phyloP scores from a whole-genome alignment of 257 asterid species.

The Salvia splendens region DNA sequence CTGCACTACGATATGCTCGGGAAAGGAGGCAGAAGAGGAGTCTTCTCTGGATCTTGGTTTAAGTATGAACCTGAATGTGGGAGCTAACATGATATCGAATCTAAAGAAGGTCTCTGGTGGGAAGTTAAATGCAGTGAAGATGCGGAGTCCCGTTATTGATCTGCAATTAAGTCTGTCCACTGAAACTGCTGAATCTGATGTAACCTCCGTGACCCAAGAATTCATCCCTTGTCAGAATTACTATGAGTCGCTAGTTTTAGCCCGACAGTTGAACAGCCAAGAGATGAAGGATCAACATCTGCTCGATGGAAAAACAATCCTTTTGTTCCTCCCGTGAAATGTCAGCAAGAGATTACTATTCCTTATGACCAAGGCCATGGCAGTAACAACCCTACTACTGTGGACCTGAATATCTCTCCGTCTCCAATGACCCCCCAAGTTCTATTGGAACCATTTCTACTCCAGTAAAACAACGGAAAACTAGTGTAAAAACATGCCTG shows the following conservation, averaged over 20 bases:
- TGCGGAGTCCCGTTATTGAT: constrained; percentile 43
- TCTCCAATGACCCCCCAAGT: constrained; percentile 9
- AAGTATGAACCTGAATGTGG: constrained; percentile 38
- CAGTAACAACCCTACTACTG: constrained; percentile 31
- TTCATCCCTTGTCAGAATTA: constrained; percentile 31
- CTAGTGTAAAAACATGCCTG: constrained; percentile 42
- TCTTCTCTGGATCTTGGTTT: constrained; percentile 50
- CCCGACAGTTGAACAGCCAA: constrained; percentile 32
- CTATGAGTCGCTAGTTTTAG: constrained; percentile 25
- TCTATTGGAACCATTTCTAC: constrained; percentile 30
- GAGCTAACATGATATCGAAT: constrained; percentile 24
- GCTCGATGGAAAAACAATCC: constrained; percentile 55
- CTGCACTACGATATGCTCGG: constrained; percentile 40
- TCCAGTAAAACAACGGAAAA: constrained; percentile 35
- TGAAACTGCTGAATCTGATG: constrained; percentile 52
- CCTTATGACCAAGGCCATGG: constrained; percentile 23
- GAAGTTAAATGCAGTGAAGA: constrained; percentile 26
- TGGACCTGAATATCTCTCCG: constrained; percentile 34
- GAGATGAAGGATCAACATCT: constrained; percentile 70
- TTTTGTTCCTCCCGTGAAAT: constrained; percentile 43
- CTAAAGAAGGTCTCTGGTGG: constrained; percentile 29
- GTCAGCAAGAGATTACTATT: constrained; percentile 15
- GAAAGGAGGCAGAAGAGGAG: constrained; percentile 49
- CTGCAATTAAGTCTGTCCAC: constrained; percentile 63
- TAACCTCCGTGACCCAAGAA: constrained; percentile 43